A percentile compares a stretch with the other conserved stretches of the same genome.
These are phyloP conservation scores for Meira miltonrushii DNA, from an alignment of 1,284 basidiomycete species.

Conservation along the genomic window DNA sequence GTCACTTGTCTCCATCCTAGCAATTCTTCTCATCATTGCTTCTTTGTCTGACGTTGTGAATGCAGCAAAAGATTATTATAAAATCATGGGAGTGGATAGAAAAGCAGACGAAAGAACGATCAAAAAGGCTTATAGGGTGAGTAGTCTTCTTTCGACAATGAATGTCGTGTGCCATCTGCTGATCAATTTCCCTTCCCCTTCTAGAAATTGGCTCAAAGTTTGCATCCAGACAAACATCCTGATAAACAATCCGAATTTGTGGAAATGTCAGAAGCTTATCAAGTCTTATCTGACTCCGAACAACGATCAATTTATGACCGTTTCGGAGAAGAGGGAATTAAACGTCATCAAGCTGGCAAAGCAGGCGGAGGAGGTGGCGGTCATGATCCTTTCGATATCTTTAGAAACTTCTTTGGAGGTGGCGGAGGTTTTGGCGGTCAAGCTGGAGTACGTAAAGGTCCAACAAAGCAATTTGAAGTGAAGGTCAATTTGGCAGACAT, in stretches of 20 bases:
- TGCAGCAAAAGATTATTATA: constrained; percentile 45
- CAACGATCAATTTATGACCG: constrained; percentile 46
- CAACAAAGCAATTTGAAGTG: constrained; percentile 44
- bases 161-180: constrained; percentile 2
- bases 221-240: constrained; percentile 51
- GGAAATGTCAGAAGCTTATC: constrained; percentile 55
- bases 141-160: not conserved
- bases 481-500: constrained; percentile 41
- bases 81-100: constrained; percentile 43
- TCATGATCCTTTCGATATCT: constrained; percentile 47
- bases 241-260: constrained; percentile 50
- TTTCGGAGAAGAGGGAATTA: constrained; percentile 46
- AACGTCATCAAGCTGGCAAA: constrained; percentile 37
- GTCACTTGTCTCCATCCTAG: not conserved
- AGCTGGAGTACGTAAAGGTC: constrained; percentile 35
- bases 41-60: constrained; percentile 21
- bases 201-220: constrained; percentile 41
- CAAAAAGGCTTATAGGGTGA: constrained; percentile 45
- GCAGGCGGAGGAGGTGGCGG: constrained; percentile 17
- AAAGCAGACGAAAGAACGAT: constrained; percentile 44
- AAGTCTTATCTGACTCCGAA: constrained; percentile 42
- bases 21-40: constrained; percentile 10
- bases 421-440: constrained; percentile 28
- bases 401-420: constrained; percentile 48
- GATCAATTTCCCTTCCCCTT: not conserved